These are phyloP conservation scores for Debaryomyces maramus DNA, from an alignment of 805 yeast genomes.

Conservation along the genomic window DNA sequence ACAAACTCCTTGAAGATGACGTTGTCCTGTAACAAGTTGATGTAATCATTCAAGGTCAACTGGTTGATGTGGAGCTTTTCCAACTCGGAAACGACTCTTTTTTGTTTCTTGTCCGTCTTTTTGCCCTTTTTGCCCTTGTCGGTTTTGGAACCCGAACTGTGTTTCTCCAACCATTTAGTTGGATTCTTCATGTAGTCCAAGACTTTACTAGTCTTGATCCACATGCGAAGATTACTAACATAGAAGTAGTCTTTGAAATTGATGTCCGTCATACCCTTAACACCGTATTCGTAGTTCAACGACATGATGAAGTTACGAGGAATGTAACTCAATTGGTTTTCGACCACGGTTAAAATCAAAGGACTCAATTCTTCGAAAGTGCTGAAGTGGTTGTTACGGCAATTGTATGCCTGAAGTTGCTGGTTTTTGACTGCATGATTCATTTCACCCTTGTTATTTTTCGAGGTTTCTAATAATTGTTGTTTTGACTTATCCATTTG, in stretches of 20 bases:
- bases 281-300: slow-evolving; percentile 29
- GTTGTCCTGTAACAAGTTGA: slow-evolving; percentile 25
- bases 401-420: slow-evolving; percentile 30
- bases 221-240: slow-evolving; percentile 54
- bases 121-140: not conserved
- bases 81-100: slow-evolving; percentile 13
- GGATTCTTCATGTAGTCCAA: slow-evolving; percentile 26
- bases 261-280: slow-evolving; percentile 29
- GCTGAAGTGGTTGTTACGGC: slow-evolving; percentile 63
- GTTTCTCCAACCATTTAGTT: slow-evolving; percentile 15
- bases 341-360: slow-evolving; percentile 50
- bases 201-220: slow-evolving; percentile 43
- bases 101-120: not conserved
- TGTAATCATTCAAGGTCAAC: slow-evolving; percentile 23
- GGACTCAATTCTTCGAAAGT: slow-evolving; percentile 51
- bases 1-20: slow-evolving; percentile 26
- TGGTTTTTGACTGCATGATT: slow-evolving; percentile 16
- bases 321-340: slow-evolving; percentile 45
- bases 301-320: slow-evolving; percentile 28
- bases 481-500: slow-evolving; percentile 9
- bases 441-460: slow-evolving; percentile 6
- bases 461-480: slow-evolving; percentile 3
- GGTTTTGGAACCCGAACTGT: slow-evolving; percentile 6
- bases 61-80: slow-evolving; percentile 20
- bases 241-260: slow-evolving; percentile 46